These are phyloP conservation scores for Clausena lansium DNA, from an alignment of 345 rosid genomes.

Conservation along the genomic window DNA sequence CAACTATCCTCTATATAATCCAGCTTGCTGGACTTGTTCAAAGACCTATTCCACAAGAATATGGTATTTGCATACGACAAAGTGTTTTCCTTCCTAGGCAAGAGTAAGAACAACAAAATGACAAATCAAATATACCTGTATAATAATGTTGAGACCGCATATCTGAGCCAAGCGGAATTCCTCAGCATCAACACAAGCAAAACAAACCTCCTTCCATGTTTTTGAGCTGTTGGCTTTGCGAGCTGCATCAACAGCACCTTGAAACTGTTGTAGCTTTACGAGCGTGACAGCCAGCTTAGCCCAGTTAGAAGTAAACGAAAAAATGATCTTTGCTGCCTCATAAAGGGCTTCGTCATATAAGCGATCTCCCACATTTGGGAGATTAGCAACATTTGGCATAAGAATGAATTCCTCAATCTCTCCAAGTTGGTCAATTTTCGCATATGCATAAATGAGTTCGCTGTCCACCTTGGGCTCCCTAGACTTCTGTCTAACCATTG, in stretches of 20 bases:
- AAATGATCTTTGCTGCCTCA: slow-evolving; percentile 94
- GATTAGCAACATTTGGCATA: slow-evolving; percentile 98
- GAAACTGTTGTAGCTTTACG: slow-evolving; percentile 91
- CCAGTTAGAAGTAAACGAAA: slow-evolving; percentile 96
- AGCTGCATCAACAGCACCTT: slow-evolving; percentile 99
- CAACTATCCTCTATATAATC: too few relatives aligned
- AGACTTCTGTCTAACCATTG: slow-evolving; percentile 95
- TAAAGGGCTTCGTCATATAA: slow-evolving; percentile 78
- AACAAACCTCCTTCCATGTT: slow-evolving; percentile 99
- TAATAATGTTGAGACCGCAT: slow-evolving; percentile 89
- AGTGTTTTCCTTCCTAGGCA: too few relatives aligned
- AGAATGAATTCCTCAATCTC: slow-evolving; percentile 95
- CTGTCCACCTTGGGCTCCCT: slow-evolving; percentile 94
- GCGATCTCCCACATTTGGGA: slow-evolving; percentile 92
- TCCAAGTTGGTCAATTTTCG: slow-evolving; percentile 79
- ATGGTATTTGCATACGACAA: too few relatives aligned
- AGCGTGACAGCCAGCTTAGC: slow-evolving; percentile 93
- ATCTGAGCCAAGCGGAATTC: slow-evolving; percentile 95
- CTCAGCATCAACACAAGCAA: slow-evolving; percentile 98
- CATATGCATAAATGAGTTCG: slow-evolving; percentile 94
- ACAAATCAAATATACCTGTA: slow-evolving; percentile 52
- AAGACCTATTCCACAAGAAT: too few relatives aligned
- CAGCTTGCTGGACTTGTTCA: too few relatives aligned
- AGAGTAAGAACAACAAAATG: too few relatives aligned
- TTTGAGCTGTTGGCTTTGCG: slow-evolving; percentile 97